These are phyloP conservation scores for Ogataea angusta DNA, from an alignment of 805 yeast species.

Conservation along the genomic window DNA sequence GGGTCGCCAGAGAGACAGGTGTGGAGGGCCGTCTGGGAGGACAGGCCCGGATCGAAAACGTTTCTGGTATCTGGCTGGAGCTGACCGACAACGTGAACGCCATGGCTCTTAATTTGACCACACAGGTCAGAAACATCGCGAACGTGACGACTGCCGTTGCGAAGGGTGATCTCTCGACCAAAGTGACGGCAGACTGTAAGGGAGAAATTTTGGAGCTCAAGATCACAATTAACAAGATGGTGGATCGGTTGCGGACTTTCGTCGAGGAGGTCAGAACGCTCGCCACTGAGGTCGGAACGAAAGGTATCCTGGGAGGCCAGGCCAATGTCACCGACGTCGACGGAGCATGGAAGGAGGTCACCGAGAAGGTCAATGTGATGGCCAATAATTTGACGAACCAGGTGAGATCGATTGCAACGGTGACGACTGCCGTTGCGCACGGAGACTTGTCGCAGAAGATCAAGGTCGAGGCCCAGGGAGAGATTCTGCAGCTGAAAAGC, in stretches of 20 bases:
- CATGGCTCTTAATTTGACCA: conserved; percentile 84
- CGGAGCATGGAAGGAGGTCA: conserved; percentile 85
- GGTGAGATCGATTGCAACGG: conserved; percentile 85
- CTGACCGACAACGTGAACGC: conserved; percentile 85
- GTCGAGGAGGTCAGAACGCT: conserved; percentile 82
- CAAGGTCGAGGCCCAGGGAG: conserved; percentile 88
- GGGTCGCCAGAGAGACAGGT: conserved; percentile 87
- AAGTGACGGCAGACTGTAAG: conserved; percentile 82
- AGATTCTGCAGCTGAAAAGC: conserved; percentile 76
- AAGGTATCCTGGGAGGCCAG: conserved; percentile 87
- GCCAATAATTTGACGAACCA: conserved; percentile 84
- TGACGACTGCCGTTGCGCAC: conserved; percentile 88
- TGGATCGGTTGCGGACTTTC: conserved; percentile 79
- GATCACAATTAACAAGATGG: conserved; percentile 82
- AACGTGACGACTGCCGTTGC: conserved; percentile 88
- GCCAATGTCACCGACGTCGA: conserved; percentile 82
- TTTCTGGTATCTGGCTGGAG: conserved; percentile 86
- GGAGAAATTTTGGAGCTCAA: conserved; percentile 78
- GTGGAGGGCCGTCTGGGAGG: conserved; percentile 88
- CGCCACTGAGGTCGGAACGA: conserved; percentile 81
- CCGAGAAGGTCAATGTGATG: conserved; percentile 88
- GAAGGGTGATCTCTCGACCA: conserved; percentile 74
- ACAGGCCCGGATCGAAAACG: conserved; percentile 75
- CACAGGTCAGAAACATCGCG: conserved; percentile 85
- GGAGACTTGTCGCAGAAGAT: conserved; percentile 85